A percentile compares a stretch with the other conserved stretches of the same genome.
Conservation (phyloP, 805 yeast species). For the Zygoascus ofunaensis region DNA sequence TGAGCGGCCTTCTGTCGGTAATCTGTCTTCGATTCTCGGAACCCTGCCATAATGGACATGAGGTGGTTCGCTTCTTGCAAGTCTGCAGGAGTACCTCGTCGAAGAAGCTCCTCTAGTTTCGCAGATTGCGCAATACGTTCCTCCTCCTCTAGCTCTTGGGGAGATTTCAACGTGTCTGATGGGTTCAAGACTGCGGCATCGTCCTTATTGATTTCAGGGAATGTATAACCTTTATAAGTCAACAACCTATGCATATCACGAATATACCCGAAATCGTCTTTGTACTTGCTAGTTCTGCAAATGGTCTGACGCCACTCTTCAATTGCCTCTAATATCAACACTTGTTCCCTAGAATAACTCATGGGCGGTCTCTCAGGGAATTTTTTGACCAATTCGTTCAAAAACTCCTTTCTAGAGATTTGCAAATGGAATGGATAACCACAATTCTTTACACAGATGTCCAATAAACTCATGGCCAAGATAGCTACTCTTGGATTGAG, state of each 20-base stretch:
- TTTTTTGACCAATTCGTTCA: slow-evolving; percentile 83
- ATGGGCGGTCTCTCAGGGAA: slow-evolving; percentile 94
- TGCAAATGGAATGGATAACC: slow-evolving; percentile 96
- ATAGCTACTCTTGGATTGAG: slow-evolving; percentile 76
- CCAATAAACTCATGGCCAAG: slow-evolving; percentile 68
- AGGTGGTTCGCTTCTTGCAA: slow-evolving; percentile 91
- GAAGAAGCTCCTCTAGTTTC: slow-evolving; percentile 86
- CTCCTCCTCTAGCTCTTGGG: slow-evolving; percentile 85
- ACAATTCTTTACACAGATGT: slow-evolving; percentile 90
- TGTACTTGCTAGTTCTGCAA: slow-evolving; percentile 80
- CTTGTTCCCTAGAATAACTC: slow-evolving; percentile 72
- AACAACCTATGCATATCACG: slow-evolving; percentile 93
- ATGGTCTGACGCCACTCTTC: slow-evolving; percentile 97
- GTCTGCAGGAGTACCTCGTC: slow-evolving; percentile 94
- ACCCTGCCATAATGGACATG: slow-evolving; percentile 98
- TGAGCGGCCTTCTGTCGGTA: slow-evolving; percentile 72
- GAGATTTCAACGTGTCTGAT: slow-evolving; percentile 72
- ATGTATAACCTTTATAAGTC: slow-evolving; percentile 80
- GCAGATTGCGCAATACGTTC: slow-evolving; percentile 91
- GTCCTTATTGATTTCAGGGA: slow-evolving; percentile 84
- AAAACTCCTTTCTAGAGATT: slow-evolving; percentile 86
- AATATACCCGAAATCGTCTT: slow-evolving; percentile 84
- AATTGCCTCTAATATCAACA: slow-evolving; percentile 76
- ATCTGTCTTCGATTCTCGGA: slow-evolving; percentile 67
- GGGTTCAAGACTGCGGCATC: slow-evolving; percentile 93